These are phyloP conservation scores for Neonothopanus nambi DNA, from an alignment of 1,284 basidiomycete genomes.

Conservation along the genomic window DNA sequence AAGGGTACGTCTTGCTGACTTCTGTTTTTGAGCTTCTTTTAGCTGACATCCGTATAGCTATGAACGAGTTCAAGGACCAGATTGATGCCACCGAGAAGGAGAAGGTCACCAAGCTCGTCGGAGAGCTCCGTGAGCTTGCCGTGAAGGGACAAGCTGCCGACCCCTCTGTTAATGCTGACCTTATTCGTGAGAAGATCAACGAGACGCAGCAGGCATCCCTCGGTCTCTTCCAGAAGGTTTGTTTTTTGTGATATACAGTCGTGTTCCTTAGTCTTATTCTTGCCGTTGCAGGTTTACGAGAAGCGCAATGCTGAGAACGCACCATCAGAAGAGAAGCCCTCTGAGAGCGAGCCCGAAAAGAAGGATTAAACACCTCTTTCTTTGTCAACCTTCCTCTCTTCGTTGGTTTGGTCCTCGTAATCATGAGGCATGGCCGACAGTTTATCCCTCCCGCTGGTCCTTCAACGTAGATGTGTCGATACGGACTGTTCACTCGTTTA, in stretches of 20 bases:
- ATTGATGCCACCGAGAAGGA: slow-evolving; percentile 91
- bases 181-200: slow-evolving; percentile 91
- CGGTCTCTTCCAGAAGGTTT: slow-evolving; percentile 94
- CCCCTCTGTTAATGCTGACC: slow-evolving; percentile 77
- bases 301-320: slow-evolving; percentile 77
- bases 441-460: slow-evolving; percentile 5
- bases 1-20: slow-evolving; percentile 83
- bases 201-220: slow-evolving; percentile 97
- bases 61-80: slow-evolving; percentile 98
- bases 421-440: no score
- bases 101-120: slow-evolving; percentile 86
- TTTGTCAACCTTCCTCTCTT: slow-evolving; percentile 7
- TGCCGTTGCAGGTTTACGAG: slow-evolving; percentile 75
- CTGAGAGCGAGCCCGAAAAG: slow-evolving; percentile 57
- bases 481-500: neutral
- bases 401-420: neutral
- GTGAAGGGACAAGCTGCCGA: slow-evolving; percentile 91
- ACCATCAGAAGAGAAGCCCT: slow-evolving; percentile 43
- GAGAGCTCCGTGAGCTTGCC: slow-evolving; percentile 88
- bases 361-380: slow-evolving; percentile 54
- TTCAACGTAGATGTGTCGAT: neutral
- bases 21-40: neutral
- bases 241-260: slow-evolving; percentile 9
- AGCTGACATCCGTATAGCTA: slow-evolving; percentile 52
- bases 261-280: slow-evolving; percentile 2